A percentile compares a stretch with the other conserved stretches of the same genome.
Conservation (phyloP, 441 rosid species). For the Hypseocharis bilobata region DNA sequence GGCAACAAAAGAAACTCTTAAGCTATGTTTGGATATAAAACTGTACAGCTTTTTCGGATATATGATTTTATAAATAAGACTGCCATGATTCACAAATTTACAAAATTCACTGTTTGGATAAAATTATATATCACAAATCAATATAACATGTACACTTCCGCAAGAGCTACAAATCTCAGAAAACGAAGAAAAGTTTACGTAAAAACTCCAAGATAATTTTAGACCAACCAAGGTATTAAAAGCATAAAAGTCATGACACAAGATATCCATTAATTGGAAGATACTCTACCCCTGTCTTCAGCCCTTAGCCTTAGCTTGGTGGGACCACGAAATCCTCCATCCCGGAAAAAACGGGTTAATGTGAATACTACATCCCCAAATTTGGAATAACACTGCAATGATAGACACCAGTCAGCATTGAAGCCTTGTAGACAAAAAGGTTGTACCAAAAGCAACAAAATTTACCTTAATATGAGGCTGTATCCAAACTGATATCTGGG, state of each 20-base stretch:
- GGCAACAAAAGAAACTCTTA: too few species aligned
- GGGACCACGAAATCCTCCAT: conserved; percentile 31
- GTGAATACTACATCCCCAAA: conserved; percentile 78
- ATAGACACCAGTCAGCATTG: conserved; percentile 20
- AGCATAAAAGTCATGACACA: neutral
- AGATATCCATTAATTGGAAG: conserved; percentile 20
- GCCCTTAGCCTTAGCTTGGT: conserved; percentile 31
- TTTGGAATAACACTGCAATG: conserved; percentile 64
- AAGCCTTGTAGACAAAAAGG: conserved; percentile 13
- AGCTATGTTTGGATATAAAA: too few species aligned
- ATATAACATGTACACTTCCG: neutral
- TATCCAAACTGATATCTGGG: conserved; percentile 85
- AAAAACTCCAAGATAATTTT: conserved; percentile 7
- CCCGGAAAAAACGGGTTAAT: conserved; percentile 79
- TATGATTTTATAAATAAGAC: too few species aligned
- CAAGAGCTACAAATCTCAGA: neutral
- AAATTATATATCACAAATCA: neutral
- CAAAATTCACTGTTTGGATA: neutral
- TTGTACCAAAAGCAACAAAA: conserved; percentile 17
- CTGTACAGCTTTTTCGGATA: too few species aligned
- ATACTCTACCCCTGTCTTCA: conserved; percentile 38
- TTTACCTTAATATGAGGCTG: conserved; percentile 75
- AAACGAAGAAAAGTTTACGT: neutral
- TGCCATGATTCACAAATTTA: neutral
- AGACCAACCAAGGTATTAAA: neutral